Conservation (phyloP, 1,284 basidiomycete species). For the Heterobasidion annosum region DNA sequence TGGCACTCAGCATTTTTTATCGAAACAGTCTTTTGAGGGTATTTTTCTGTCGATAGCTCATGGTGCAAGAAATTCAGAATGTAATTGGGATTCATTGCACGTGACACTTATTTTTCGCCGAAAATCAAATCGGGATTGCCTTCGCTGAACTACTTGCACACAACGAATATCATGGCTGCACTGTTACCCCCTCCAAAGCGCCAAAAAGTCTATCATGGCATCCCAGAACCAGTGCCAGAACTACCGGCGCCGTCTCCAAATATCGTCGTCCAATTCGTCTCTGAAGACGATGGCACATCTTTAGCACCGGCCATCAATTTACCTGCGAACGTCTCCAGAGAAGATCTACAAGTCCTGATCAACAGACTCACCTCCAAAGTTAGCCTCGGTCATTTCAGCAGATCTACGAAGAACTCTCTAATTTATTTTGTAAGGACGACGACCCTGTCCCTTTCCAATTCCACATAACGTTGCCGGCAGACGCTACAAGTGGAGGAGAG, state of each 20-base stretch:
- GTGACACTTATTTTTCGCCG: not conserved
- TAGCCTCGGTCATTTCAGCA: conserved; percentile 14
- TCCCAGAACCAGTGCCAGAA: conserved; percentile 55
- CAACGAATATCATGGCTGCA: conserved; percentile 52
- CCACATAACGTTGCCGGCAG: conserved; percentile 65
- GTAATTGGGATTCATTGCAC: not conserved
- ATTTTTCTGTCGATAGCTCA: not conserved
- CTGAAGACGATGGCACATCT: conserved; percentile 72
- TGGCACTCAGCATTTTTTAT: conserved; percentile 43
- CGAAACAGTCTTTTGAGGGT: not conserved
- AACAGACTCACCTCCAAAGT: conserved; percentile 78
- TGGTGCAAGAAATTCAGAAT: too few relatives aligned
- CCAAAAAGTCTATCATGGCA: conserved; percentile 71
- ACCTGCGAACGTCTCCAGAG: conserved; percentile 80
- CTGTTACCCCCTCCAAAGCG: conserved; percentile 81
- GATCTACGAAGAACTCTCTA: not conserved
- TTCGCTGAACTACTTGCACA: not conserved
- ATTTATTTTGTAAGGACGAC: conserved; percentile 45
- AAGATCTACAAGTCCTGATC: conserved; percentile 77
- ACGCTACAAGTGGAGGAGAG: conserved; percentile 36
- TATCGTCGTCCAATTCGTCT: conserved; percentile 86
- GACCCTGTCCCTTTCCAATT: conserved; percentile 89
- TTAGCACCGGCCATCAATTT: conserved; percentile 84
- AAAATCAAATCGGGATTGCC: too few relatives aligned
- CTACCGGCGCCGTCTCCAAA: conserved; percentile 49